Percentiles rank a stretch among this genome's conserved stretches.
Evolutionary conservation across 148 eudicot species (phyloP).

Genomic region (Polygonum maritimum): DNA sequence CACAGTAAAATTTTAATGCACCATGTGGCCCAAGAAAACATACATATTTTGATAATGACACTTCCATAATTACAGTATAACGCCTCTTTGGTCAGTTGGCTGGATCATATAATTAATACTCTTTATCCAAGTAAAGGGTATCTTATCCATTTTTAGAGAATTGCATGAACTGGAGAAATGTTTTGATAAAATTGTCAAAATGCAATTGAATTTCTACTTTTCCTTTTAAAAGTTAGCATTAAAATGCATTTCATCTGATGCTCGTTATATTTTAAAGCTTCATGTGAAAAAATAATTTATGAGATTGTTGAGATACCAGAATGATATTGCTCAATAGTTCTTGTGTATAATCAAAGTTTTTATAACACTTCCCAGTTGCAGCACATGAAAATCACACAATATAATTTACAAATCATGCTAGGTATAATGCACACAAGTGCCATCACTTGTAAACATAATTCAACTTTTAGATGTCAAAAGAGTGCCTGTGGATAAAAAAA

Average conservation of each 20-base stretch:
- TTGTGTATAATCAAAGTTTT: not conserved
- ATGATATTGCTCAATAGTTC: not conserved
- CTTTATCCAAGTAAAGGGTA: not conserved
- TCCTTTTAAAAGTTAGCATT: not conserved
- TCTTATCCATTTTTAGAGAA: not conserved
- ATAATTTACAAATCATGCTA: not conserved
- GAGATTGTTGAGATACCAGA: not conserved
- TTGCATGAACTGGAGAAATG: not conserved
- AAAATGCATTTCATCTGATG: not conserved
- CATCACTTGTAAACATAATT: not conserved
- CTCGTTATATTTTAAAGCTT: not conserved
- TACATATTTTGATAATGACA: not conserved
- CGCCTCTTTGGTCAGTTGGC: not conserved
- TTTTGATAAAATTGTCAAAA: not conserved
- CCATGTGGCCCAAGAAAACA: not conserved
- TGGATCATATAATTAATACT: not conserved
- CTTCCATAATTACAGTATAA: not conserved
- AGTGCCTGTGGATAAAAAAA: not conserved
- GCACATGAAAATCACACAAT: not conserved
- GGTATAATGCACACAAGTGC: not conserved
- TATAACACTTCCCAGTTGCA: not conserved
- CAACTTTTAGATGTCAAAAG: not conserved
- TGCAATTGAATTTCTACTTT: not conserved
- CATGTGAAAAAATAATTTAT: not conserved
- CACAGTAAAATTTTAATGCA: constrained; percentile 49